Evolutionary conservation across 1,139 yeast species (phyloP), one percentile per base, ranked within the genome.

Genomic region (Yamadazyma triangularis): DNA sequence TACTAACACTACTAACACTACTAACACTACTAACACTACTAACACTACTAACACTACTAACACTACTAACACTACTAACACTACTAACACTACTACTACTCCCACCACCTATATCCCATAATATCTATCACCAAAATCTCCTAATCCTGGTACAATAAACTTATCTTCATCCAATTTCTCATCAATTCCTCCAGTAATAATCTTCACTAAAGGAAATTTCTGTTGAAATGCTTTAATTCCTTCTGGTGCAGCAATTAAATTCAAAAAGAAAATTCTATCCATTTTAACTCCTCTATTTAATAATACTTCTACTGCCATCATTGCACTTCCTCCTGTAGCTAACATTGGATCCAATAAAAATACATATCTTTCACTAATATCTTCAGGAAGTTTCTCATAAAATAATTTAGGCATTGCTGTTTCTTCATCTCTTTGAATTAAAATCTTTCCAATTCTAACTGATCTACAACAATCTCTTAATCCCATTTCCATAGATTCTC

Each of bases 401-500:
- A 84, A 91, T 40, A 83, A 60, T 54, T 81, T 81, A 26, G 93
- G 91, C 44, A 70, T 55, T 11, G 77, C 74, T 36, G 62, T 89
- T 60, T 89, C 98, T 60, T 91, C 98, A 53, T 91, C 97, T 58
- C 98, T 76, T 67, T 91, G 98, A 47, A 91, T 91, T 54, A 91
- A 70, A 44, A 91, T 91, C 67, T 91, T 91, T 33, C 98, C 98
- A 40, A 91, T 85, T 53, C 97, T 74, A 26, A 91, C 98, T 7
- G 95, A 83, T 47, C 98, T 74, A 57, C 97, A 88, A 61, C 97
- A 86, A 63, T 68, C 97, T 55, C 98, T 77, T 42, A 91, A 69
- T 14, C 97, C 98, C 72, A 87, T 94, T 60, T 91, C 98, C 98
- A 91, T 91, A 26, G 94, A 81, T 60, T 91, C 98, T 42, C 98